Conservation (phyloP, 2,329 filamentous ascomycete genomes). For the Alternaria sp. region DNA sequence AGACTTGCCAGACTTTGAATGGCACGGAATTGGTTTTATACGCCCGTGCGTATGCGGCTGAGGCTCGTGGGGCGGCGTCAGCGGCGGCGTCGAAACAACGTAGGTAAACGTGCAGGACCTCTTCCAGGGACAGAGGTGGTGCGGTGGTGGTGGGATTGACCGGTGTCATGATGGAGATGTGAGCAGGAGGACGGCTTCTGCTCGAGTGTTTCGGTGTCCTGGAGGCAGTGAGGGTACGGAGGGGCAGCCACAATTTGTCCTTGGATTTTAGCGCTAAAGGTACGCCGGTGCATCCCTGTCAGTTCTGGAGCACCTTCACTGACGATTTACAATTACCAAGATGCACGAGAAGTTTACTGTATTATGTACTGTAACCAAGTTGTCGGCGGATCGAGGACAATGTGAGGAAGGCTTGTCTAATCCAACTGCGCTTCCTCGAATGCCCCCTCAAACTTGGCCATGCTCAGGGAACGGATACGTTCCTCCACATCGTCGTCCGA, state of each 20-base stretch:
- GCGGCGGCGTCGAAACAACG: conserved; percentile 14
- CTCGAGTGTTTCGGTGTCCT: neutral
- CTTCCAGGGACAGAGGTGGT: neutral
- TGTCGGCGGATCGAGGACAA: neutral
- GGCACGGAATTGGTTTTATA: neutral
- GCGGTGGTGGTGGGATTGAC: neutral
- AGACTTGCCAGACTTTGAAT: neutral
- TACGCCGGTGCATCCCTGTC: neutral
- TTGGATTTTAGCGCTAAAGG: neutral
- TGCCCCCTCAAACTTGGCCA: neutral
- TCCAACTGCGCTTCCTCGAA: neutral
- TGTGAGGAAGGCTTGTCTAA: neutral
- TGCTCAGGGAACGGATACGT: neutral
- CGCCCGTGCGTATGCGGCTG: conserved; percentile 3
- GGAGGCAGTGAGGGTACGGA: neutral
- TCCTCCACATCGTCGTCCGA: neutral
- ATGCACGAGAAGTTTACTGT: neutral
- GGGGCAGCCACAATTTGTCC: neutral
- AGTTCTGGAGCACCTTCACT: neutral
- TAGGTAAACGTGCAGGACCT: conserved; percentile 9
- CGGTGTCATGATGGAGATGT: neutral
- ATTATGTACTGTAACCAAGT: neutral
- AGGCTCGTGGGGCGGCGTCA: neutral
- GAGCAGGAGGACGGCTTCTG: neutral
- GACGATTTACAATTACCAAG: neutral